These are phyloP conservation scores for Globisporangium lucens DNA, from an alignment of 352 stramenopile species.

Conservation along the genomic window DNA sequence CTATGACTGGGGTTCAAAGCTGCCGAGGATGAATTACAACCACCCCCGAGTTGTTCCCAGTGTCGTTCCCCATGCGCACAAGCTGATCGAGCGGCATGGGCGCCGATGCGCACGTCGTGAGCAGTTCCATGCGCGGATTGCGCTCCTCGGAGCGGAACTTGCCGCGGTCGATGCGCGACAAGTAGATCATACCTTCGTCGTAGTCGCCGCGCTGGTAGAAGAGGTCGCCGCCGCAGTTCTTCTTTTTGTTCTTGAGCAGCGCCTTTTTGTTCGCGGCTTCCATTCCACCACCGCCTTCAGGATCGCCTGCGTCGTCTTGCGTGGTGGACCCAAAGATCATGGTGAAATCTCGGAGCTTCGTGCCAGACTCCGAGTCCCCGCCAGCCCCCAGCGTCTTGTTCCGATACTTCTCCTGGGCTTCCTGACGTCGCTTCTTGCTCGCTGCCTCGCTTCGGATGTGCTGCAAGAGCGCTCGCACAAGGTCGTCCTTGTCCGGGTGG, in stretches of 20 bases:
- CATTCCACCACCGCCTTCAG: slow-evolving; percentile 6
- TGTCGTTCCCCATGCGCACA: slow-evolving; percentile 32
- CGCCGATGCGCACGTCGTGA: slow-evolving; percentile 36
- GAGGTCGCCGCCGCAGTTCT: slow-evolving; percentile 65
- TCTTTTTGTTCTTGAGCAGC: slow-evolving; percentile 21
- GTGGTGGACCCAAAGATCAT: slow-evolving; percentile 40
- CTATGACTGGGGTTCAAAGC: background rate
- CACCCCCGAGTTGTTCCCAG: background rate
- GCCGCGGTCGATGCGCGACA: slow-evolving; percentile 75
- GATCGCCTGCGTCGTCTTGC: background rate
- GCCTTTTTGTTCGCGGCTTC: slow-evolving; percentile 13
- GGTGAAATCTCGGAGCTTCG: slow-evolving; percentile 58
- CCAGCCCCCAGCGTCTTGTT: slow-evolving; percentile 28
- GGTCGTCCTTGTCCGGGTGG: slow-evolving; percentile 88
- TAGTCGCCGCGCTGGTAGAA: slow-evolving; percentile 87
- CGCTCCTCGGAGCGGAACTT: slow-evolving; percentile 55
- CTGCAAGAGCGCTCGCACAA: slow-evolving; percentile 82
- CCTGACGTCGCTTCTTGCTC: slow-evolving; percentile 78
- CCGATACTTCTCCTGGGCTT: slow-evolving; percentile 79
- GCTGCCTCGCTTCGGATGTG: slow-evolving; percentile 78
- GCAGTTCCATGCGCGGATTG: slow-evolving; percentile 54
- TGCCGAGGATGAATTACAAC: background rate
- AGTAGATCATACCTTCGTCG: slow-evolving; percentile 83
- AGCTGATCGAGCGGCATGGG: slow-evolving; percentile 49
- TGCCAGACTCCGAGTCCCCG: slow-evolving; percentile 12